Evolutionary conservation across 495 filamentous ascomycete genomes (phyloP), one percentile per base, ranked within the genome.

Genomic region (Trichoderma orchidacearum): DNA sequence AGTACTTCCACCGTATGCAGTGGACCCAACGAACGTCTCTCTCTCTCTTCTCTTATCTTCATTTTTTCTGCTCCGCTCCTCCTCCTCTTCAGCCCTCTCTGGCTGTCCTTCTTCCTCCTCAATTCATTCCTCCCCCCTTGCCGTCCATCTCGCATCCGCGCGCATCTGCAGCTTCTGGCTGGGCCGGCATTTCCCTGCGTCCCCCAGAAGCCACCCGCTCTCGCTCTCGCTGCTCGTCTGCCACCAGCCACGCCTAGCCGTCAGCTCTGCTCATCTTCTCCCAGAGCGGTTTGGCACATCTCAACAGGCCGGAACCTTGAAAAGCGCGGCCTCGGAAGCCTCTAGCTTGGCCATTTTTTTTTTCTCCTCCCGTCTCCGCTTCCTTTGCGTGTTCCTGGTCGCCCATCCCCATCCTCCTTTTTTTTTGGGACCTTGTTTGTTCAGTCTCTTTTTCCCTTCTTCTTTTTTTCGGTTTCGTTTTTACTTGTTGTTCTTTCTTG

Each of bases 291-390:
- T 45, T 48, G 54, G 36, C 28, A 28, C 30, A 21, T 28, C 35
- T 29, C 51, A 53, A 17, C 30, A 28, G 31, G 7, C 51, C 29
- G 9, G 18, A 13, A 17, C 30, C 53, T 21, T 55, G 17, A 29
- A 48, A 27, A 48, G 13, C 8, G 41, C 41, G n/a, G 18, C 41
- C 21, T 27, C 7, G 41, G 41, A 12, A 48, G 41, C 21, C 41
- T 48, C 36, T 28, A 48, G 41, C 21, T 27, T 17, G 27, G 31
- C 18, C 9, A 29, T 48, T 45, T 27, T 6, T 30, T 45, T 5
- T n/a, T n/a, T n/a, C n/a, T n/a, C n/a, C n/a, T n/a, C n/a, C 48
- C 45, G 23, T 56, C 45, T 56, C 35, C 34, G 53, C 53, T 36
- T 35, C n/a, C n/a, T n/a, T n/a, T n/a, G n/a, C n/a, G n/a, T n/a